phyloP scores from a whole-genome alignment of 345 rosid genomes.

The Hibiscus trionum region DNA sequence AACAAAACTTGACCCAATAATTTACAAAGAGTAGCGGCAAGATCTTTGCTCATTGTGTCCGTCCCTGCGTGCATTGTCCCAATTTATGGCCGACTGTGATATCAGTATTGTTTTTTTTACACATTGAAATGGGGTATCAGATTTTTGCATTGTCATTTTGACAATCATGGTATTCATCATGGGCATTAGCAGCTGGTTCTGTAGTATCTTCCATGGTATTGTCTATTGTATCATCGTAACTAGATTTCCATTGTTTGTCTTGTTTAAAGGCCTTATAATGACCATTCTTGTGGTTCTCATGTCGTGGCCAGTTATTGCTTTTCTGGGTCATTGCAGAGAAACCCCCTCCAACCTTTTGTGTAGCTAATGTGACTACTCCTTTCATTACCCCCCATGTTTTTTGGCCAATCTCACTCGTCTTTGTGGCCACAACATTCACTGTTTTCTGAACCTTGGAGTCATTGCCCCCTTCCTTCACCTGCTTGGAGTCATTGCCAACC shows the following conservation, averaged over 20 bases:
- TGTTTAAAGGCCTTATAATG: constrained; percentile 49
- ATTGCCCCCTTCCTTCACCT: constrained; percentile 59
- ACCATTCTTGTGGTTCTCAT: constrained; percentile 42
- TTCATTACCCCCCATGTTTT: constrained; percentile 98
- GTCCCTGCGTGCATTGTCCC: no score
- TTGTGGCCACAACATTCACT: constrained; percentile 71
- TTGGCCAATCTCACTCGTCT: constrained; percentile 89
- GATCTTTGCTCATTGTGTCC: no score
- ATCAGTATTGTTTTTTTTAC: not conserved
- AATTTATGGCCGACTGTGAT: not conserved
- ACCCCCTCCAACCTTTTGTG: constrained; percentile 60
- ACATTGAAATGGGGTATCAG: no score
- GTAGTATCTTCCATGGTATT: constrained; percentile 34
- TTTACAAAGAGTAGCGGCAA: not conserved
- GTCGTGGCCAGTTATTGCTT: constrained; percentile 50
- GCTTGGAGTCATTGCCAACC: no score
- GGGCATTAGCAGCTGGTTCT: constrained; percentile 32
- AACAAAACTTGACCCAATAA: not conserved
- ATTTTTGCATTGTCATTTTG: no score
- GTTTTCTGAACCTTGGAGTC: constrained; percentile 85
- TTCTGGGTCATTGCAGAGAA: constrained; percentile 30
- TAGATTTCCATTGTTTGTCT: constrained; percentile 37
- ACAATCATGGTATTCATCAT: not conserved
- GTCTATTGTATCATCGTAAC: constrained; percentile 44
- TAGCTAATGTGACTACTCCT: constrained; percentile 82